Conservation (phyloP, 257 asterid genomes). For the Solanum medicagineum region DNA sequence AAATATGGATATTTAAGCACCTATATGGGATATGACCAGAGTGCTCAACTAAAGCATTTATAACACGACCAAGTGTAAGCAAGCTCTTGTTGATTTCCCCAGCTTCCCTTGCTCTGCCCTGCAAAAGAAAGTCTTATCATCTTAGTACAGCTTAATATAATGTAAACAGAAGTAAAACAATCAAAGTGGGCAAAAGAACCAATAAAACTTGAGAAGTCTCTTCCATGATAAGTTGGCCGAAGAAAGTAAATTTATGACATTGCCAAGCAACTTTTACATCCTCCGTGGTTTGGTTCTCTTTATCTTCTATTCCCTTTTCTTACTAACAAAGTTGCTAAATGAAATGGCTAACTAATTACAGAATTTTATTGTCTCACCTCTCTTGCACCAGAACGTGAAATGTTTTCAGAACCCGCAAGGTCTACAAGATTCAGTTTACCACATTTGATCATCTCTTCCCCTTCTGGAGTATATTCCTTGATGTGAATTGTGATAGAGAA, state of each 20-base stretch:
- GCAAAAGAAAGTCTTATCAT: slow-evolving; percentile 13
- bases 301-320: not conserved
- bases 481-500: slow-evolving; percentile 94
- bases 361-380: slow-evolving; percentile 47
- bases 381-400: slow-evolving; percentile 97
- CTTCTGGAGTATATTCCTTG: slow-evolving; percentile 95
- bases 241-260: not conserved
- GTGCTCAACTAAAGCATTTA: slow-evolving; percentile 95
- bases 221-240: not conserved
- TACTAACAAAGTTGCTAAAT: not conserved
- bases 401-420: slow-evolving; percentile 96
- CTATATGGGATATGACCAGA: slow-evolving; percentile 96
- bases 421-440: slow-evolving; percentile 98
- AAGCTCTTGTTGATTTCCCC: slow-evolving; percentile 99
- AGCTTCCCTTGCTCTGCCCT: slow-evolving; percentile 99
- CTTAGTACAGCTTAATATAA: not conserved
- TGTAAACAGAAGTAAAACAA: not conserved
- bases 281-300: not conserved
- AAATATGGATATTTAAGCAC: slow-evolving; percentile 18
- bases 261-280: not conserved
- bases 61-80: slow-evolving; percentile 93
- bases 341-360: not conserved
- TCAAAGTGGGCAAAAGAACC: not conserved
- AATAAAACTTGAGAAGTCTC: not conserved
- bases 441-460: slow-evolving; percentile 94